phyloP scores from a whole-genome alignment of 176 grass and related monocot species.

The Oryza glumipatula region DNA sequence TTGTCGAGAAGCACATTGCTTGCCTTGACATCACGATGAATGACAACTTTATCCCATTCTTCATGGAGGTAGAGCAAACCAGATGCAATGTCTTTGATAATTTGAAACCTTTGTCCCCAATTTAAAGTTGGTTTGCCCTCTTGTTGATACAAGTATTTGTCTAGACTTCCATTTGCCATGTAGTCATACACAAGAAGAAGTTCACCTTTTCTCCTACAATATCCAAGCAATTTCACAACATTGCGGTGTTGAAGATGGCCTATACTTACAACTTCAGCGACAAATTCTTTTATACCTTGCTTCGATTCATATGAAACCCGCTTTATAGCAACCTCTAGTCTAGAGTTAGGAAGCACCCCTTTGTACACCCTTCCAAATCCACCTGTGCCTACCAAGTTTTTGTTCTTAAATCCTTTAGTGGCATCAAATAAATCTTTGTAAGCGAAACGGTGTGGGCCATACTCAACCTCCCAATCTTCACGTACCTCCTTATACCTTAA shows the following conservation, averaged over 20 bases:
- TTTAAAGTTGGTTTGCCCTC: not conserved
- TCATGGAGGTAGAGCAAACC: not conserved
- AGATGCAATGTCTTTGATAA: not conserved
- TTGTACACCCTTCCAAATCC: not conserved
- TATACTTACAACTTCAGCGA: not conserved
- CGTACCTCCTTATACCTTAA: not conserved
- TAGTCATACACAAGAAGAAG: not conserved
- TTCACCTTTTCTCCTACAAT: conserved; percentile 4
- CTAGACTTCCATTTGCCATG: not conserved
- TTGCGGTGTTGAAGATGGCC: not conserved
- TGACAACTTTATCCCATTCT: not conserved
- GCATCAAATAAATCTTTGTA: not conserved
- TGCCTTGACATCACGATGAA: not conserved
- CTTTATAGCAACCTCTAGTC: not conserved
- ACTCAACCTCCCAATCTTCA: conserved; percentile 17
- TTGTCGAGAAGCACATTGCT: no score
- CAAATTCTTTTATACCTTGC: not conserved
- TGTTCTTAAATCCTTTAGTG: not conserved
- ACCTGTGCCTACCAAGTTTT: not conserved
- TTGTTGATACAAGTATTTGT: not conserved
- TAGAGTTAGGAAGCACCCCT: not conserved
- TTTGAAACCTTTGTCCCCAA: not conserved
- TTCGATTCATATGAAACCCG: not conserved
- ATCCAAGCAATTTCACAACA: not conserved
- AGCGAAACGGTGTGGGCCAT: not conserved